These are phyloP conservation scores for Pholiota adiposa DNA, from an alignment of 1,284 basidiomycete genomes.

Conservation along the genomic window DNA sequence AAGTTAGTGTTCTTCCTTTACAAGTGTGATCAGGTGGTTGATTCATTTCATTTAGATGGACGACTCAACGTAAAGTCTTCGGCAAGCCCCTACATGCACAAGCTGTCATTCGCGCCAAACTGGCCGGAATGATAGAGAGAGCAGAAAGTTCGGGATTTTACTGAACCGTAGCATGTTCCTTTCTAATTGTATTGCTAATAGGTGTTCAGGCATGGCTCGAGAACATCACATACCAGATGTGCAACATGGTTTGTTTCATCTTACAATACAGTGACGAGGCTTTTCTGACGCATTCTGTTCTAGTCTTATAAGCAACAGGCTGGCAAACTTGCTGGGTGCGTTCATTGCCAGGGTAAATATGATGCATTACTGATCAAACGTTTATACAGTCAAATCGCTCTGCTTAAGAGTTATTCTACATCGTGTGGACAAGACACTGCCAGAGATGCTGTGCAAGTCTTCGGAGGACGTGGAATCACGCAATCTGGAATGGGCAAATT, in stretches of 20 bases:
- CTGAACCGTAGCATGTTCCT: background rate
- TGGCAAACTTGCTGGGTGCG: slow-evolving; percentile 52
- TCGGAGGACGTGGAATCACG: slow-evolving; percentile 74
- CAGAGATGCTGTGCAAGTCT: slow-evolving; percentile 69
- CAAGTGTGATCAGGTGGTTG: background rate
- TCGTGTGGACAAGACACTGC: slow-evolving; percentile 67
- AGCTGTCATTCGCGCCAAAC: slow-evolving; percentile 85
- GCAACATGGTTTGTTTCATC: slow-evolving; percentile 64
- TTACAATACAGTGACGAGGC: background rate
- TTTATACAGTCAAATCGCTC: slow-evolving; percentile 60
- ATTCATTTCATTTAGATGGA: slow-evolving; percentile 59
- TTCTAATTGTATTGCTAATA: slow-evolving; percentile 44
- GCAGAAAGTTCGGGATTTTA: slow-evolving; percentile 36
- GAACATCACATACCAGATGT: slow-evolving; percentile 88
- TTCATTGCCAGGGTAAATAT: background rate
- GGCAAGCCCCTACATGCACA: slow-evolving; percentile 87
- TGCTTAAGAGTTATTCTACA: slow-evolving; percentile 71
- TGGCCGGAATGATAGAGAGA: slow-evolving; percentile 87
- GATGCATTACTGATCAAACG: background rate
- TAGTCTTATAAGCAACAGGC: slow-evolving; percentile 48
- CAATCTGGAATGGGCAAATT: slow-evolving; percentile 67
- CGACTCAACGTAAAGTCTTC: slow-evolving; percentile 81
- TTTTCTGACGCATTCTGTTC: background rate
- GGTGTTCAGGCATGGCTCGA: slow-evolving; percentile 88
- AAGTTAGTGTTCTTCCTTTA: slow-evolving; percentile 47